Conservation (phyloP, 805 yeast genomes). For the Ogataea paradorogensis region DNA sequence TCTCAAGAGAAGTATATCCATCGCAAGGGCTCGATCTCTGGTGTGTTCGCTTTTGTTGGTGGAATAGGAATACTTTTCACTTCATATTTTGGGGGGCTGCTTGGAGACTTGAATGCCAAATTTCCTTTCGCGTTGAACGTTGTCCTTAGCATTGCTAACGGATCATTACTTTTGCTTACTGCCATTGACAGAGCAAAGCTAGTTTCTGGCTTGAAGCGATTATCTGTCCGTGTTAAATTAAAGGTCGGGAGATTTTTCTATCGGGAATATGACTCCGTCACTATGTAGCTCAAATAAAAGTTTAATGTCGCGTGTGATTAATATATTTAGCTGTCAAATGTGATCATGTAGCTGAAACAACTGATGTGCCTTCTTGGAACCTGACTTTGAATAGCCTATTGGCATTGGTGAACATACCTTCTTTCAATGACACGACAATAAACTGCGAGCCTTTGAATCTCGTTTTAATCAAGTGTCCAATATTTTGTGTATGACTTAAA, state of each 20-base stretch:
- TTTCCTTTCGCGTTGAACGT: constrained; percentile 59
- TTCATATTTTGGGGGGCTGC: constrained; percentile 58
- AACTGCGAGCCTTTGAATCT: constrained; percentile 94
- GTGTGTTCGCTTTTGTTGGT: constrained; percentile 65
- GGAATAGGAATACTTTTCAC: constrained; percentile 63
- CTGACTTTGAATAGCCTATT: constrained; percentile 90
- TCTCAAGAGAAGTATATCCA: constrained; percentile 44
- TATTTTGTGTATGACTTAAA: constrained; percentile 94
- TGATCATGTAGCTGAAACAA: constrained; percentile 64
- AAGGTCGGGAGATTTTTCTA: background rate
- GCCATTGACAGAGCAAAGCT: background rate
- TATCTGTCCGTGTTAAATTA: background rate
- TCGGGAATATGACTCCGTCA: too few relatives aligned
- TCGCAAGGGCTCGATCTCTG: constrained; percentile 63
- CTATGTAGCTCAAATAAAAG: too few relatives aligned
- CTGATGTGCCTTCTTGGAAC: constrained; percentile 95
- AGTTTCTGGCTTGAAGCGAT: background rate
- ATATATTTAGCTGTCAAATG: background rate
- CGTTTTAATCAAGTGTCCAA: constrained; percentile 94
- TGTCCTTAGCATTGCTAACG: constrained; percentile 34
- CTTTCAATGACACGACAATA: constrained; percentile 93
- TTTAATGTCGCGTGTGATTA: too few relatives aligned
- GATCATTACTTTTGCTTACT: constrained; percentile 22
- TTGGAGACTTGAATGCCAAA: constrained; percentile 55
- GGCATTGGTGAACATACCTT: constrained; percentile 98